Conservation (phyloP, 495 filamentous ascomycete species). For the Trichoderma gamsii region DNA sequence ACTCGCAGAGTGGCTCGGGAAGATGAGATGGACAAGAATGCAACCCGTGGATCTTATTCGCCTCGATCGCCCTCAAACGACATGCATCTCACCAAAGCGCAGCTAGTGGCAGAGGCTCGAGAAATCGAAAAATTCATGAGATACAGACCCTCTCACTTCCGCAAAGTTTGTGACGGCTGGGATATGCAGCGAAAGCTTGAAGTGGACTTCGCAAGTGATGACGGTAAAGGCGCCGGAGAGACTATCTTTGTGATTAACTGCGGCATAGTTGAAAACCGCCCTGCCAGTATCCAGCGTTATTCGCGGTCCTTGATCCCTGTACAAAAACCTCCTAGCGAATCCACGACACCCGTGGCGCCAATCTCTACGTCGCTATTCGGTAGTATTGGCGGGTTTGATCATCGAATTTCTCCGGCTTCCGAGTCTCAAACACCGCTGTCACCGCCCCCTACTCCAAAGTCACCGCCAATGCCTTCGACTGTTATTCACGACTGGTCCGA, state of each 20-base stretch:
- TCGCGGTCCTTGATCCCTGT: slow-evolving; percentile 19
- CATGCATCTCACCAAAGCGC: slow-evolving; percentile 63
- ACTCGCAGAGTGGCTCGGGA: slow-evolving; percentile 60
- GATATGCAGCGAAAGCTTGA: slow-evolving; percentile 83
- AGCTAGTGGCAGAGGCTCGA: slow-evolving; percentile 65
- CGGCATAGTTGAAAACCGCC: slow-evolving; percentile 52
- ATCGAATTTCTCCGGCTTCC: background rate
- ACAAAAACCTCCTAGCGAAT: background rate
- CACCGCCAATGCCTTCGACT: slow-evolving; percentile 8
- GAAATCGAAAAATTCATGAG: slow-evolving; percentile 74
- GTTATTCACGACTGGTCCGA: slow-evolving; percentile 34
- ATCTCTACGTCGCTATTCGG: slow-evolving; percentile 13
- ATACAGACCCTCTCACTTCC: slow-evolving; percentile 72
- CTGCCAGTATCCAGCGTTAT: slow-evolving; percentile 30
- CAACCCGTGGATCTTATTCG: slow-evolving; percentile 41
- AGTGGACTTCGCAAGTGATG: slow-evolving; percentile 83
- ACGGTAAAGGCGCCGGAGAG: slow-evolving; percentile 67
- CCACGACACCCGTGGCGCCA: background rate
- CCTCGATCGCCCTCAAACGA: slow-evolving; percentile 44
- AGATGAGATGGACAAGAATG: slow-evolving; percentile 59
- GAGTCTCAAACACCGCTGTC: slow-evolving; percentile 15
- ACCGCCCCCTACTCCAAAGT: slow-evolving; percentile 16
- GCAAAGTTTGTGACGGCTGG: slow-evolving; percentile 75
- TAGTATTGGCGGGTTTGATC: background rate
- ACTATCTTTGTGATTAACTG: slow-evolving; percentile 66